Evolutionary conservation across 176 grass and related monocot genomes (phyloP).

Genomic region (Alloteropsis semialata): DNA sequence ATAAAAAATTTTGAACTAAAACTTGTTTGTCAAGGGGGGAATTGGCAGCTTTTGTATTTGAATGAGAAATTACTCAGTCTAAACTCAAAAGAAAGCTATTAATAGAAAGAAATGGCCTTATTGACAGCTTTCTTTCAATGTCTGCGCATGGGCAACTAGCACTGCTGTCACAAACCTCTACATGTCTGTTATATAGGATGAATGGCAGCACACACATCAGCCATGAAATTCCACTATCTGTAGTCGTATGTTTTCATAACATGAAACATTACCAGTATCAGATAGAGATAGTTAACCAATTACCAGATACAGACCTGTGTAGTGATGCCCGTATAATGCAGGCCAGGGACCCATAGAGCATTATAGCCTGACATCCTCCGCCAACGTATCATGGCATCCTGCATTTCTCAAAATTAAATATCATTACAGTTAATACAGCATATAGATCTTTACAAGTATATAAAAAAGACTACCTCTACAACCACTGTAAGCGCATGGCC

Average conservation of each 20-base stretch:
- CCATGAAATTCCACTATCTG: not conserved
- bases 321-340: constrained; percentile 79
- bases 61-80: not conserved
- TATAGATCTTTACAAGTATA: not conserved
- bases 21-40: too few relatives aligned
- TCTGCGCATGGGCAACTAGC: not conserved
- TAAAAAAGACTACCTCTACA: constrained; percentile 48
- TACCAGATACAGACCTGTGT: constrained; percentile 58
- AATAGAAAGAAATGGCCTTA: not conserved
- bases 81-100: too few relatives aligned
- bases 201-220: not conserved
- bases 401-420: constrained; percentile 27
- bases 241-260: not conserved
- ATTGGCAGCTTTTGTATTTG: not conserved
- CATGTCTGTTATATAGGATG: not conserved
- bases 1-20: too few relatives aligned
- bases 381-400: constrained; percentile 86
- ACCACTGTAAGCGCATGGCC: constrained; percentile 66
- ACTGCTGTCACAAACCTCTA: not conserved
- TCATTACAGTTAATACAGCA: not conserved
- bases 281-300: not conserved
- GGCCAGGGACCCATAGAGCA: constrained; percentile 80
- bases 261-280: constrained; percentile 3
- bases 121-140: not conserved
- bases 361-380: constrained; percentile 87